Evolutionary conservation across 441 rosid genomes (phyloP).

Genomic region (Erysimum pusillum): DNA sequence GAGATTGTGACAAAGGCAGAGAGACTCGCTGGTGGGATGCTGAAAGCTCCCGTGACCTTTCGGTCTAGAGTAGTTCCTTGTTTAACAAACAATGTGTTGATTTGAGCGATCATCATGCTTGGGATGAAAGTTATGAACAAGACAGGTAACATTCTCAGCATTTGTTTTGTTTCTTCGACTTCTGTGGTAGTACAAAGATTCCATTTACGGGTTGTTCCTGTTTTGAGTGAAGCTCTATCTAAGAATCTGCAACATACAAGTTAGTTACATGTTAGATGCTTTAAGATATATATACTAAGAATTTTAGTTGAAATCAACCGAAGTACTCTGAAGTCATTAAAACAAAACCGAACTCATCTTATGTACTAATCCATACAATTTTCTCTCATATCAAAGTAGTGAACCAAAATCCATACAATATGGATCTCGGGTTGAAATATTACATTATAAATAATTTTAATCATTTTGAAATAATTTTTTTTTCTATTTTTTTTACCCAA

Average conservation of each 20-base stretch:
- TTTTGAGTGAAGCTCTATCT: constrained; percentile 73
- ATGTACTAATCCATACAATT: too few relatives aligned
- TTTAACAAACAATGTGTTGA: constrained; percentile 83
- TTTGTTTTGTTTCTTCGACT: constrained; percentile 96
- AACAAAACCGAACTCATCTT: too few relatives aligned
- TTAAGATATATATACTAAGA: too few relatives aligned
- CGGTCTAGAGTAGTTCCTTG: constrained; percentile 89
- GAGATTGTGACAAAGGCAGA: constrained; percentile 73
- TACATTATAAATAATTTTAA: too few relatives aligned
- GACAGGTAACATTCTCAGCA: constrained; percentile 87
- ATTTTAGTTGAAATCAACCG: too few relatives aligned
- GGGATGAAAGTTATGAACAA: constrained; percentile 74
- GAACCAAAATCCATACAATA: too few relatives aligned
- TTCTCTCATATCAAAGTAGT: too few relatives aligned
- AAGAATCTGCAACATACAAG: constrained; percentile 64
- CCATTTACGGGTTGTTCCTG: constrained; percentile 66
- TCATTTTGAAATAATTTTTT: too few relatives aligned
- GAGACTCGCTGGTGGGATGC: constrained; percentile 84
- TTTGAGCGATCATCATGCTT: constrained; percentile 78
- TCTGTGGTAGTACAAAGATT: constrained; percentile 76
- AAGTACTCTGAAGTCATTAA: too few relatives aligned
- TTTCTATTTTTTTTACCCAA: too few relatives aligned
- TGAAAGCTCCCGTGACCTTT: constrained; percentile 54
- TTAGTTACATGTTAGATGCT: background rate
- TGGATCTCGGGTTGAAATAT: too few relatives aligned